Base-by-base conservation (phyloP, 78 protist genomes). In the Dictyostelium intermedium region DNA sequence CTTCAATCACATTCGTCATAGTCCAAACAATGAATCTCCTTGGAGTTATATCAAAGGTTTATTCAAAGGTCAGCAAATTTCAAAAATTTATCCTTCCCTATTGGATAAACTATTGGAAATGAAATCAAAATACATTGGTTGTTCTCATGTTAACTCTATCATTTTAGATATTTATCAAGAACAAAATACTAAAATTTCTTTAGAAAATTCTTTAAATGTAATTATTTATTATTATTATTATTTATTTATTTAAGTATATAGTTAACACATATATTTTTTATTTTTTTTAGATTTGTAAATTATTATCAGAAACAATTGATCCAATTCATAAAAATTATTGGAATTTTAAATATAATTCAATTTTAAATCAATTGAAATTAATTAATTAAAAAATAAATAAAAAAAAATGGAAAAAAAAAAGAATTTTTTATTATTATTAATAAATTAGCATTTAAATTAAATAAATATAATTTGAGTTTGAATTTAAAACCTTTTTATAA, bases 1-100 rank as follows among this genome's bases (percentile, higher is more conserved):
- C 3, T 6, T 85, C n/a, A 11, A 27, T 23, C 74, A 39, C 14
- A 73, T 92, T 14, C 27, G 60, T 25, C 25, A 20, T 30, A 76
- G 89, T 25, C 97, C 97, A 61, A 96, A 96, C 79, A 96, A 96
- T 74, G 96, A 96, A 81, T 61, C 85, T 18, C 93, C 96, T 8
- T 96, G 97, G 97, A 60, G 81, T 45, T 96, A 91, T 61, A 7
- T 96, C 18, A 77, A 85, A 9, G 97, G 97, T 95, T 73, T 84
- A 63, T 85, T 82, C 34, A 83, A 80, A 25, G 91, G 92, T 41
- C 85, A 80, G 32, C 27, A 10, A 11, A 27, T 66, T 3, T 30
- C 34, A 0, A 34, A 56, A 1, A 32, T 60, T 9, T n/a, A 73
- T 78, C 87, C 56, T 30, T 7, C 30, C 2, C 20, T 81, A 9